Percentiles rank a stretch among this genome's conserved stretches.
Evolutionary conservation across 768 basidiomycete species (phyloP).

Genomic region (Russula dissimulans): DNA sequence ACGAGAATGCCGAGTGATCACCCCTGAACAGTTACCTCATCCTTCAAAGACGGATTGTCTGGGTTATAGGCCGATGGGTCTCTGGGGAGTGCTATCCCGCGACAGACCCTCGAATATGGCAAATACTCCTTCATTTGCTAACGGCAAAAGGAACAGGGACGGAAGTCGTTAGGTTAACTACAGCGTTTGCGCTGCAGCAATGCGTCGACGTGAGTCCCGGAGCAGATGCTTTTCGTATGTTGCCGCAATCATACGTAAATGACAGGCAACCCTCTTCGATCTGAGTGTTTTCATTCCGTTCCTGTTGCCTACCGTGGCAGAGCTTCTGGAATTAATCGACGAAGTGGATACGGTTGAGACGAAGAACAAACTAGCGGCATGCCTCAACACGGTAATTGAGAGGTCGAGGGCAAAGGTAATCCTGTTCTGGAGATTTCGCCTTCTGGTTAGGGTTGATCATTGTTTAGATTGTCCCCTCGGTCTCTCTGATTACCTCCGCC

Average conservation of each 20-base stretch:
- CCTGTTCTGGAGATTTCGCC: neutral
- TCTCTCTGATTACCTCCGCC: constrained; percentile 49
- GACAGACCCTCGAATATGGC: constrained; percentile 63
- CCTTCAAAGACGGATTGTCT: constrained; percentile 90
- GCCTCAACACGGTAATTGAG: constrained; percentile 63
- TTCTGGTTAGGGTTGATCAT: neutral
- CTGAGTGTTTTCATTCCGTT: constrained; percentile 57
- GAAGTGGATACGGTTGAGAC: constrained; percentile 71
- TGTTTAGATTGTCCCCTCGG: constrained; percentile 57
- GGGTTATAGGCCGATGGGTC: constrained; percentile 89
- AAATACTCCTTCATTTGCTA: constrained; percentile 69
- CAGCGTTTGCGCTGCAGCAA: constrained; percentile 69
- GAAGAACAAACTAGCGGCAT: constrained; percentile 62
- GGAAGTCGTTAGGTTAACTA: constrained; percentile 77
- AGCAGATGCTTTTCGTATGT: neutral
- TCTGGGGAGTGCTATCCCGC: constrained; percentile 53
- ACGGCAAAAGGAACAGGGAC: constrained; percentile 67
- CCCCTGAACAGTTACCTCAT: constrained; percentile 61
- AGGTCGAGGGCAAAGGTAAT: constrained; percentile 30
- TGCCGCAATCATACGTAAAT: neutral
- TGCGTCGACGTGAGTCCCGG: constrained; percentile 72
- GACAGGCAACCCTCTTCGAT: constrained; percentile 58
- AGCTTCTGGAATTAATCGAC: constrained; percentile 58
- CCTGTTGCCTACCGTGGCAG: constrained; percentile 48
- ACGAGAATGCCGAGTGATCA: neutral